Conservation (phyloP, 2,329 filamentous ascomycete genomes). For the Penicillium corylophilum region DNA sequence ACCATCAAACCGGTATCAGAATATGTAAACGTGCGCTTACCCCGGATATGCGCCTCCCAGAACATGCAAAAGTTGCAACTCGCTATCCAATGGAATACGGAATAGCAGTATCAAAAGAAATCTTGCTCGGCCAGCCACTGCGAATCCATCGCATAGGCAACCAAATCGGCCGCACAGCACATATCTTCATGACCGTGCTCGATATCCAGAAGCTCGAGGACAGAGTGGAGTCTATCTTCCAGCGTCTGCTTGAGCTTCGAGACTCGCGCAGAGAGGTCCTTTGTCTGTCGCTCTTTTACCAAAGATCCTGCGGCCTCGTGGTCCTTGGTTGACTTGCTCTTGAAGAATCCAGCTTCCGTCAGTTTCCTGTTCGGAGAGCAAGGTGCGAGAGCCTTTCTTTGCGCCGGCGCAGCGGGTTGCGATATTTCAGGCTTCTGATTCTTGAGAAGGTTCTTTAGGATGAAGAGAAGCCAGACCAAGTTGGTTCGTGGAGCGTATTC, state of each 20-base stretch:
- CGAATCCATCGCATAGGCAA: slow-evolving; percentile 45
- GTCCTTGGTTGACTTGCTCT: slow-evolving; percentile 7
- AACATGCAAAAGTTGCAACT: not conserved
- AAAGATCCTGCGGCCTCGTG: not conserved
- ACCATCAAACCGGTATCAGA: not conserved
- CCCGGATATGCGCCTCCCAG: not conserved
- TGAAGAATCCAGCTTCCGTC: slow-evolving; percentile 3
- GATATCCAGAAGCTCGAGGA: slow-evolving; percentile 39
- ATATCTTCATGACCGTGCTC: slow-evolving; percentile 42
- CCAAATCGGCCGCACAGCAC: slow-evolving; percentile 44
- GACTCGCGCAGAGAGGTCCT: slow-evolving; percentile 18
- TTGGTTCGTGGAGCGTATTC: slow-evolving; percentile 61
- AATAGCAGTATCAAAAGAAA: slow-evolving; percentile 29
- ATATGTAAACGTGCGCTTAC: not conserved
- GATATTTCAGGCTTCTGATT: slow-evolving; percentile 29
- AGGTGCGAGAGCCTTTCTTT: slow-evolving; percentile 32
- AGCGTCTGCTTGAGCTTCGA: slow-evolving; percentile 30
- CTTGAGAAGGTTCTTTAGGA: slow-evolving; percentile 57
- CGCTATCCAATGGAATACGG: not conserved
- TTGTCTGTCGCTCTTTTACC: slow-evolving; percentile 8
- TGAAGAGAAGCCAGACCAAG: slow-evolving; percentile 62
- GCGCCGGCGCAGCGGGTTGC: slow-evolving; percentile 4
- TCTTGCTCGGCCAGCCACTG: slow-evolving; percentile 42
- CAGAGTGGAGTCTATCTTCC: slow-evolving; percentile 30
- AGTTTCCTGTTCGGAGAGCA: slow-evolving; percentile 33